Evolutionary conservation across 2,329 filamentous ascomycete species (phyloP), one percentile per base, ranked within the genome.

Genomic region (Dothistroma pini): DNA sequence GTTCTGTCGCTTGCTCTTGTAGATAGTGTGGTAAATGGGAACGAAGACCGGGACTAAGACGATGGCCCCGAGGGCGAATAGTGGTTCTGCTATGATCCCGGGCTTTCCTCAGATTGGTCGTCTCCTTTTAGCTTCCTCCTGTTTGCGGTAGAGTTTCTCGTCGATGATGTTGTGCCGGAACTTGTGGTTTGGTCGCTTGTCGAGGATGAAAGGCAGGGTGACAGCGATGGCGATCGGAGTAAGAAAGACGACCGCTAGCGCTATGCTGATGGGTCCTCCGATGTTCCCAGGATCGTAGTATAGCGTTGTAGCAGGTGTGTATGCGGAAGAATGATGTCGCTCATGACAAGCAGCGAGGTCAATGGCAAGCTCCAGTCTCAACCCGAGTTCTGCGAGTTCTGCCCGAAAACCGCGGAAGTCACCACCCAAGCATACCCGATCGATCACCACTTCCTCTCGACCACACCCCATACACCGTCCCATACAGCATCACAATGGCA

Each of bases 401-500:
- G 41, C n/a, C 41, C 41, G 41, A 14, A 19, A 6, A 44, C 41
- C 41, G 41, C 41, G 14, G 9, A 51, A 35, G 25, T 57, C 55
- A 34, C n/a, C 22, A 47, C 25, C 48, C 25, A 2, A 51, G n/a
- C n/a, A 35, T 11, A 48, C 35, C 59, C 53, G 22, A 38, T 50
- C 51, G 25, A 56, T 12, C 38, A 49, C 19, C 25, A 38, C 2
- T 47, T n/a, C 51, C 38, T 11, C 32, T n/a, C 29, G 34, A 22
- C 6, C 48, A 51, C 22, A 53, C 44, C 41, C 44, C 53, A 51
- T 19, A 35, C 21, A 47, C 21, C 16, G 19, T 58, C 21, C 25
- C 52, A 9, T 34, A 54, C 55, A n/a, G 11, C 38, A 58, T 29
- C 25, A 64, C 77, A 65, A 96, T 97, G 93, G 92, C 91, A 67